These are phyloP conservation scores for Aurinia saxatilis DNA, from an alignment of 345 rosid genomes.

Conservation along the genomic window DNA sequence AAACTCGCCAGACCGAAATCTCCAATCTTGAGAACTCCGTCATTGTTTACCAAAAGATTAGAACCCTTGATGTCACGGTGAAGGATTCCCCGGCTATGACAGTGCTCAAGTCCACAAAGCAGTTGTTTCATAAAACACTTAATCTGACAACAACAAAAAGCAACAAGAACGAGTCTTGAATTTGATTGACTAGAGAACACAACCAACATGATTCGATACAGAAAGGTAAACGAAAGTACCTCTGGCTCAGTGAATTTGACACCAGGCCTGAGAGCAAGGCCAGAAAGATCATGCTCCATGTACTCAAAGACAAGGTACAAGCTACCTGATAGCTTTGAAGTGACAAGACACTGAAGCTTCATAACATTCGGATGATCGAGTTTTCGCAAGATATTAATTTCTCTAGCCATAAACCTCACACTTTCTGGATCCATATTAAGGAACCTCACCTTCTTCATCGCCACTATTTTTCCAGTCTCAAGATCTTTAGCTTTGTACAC, in stretches of 20 bases:
- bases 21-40: slow-evolving; percentile 85
- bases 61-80: slow-evolving; percentile 96
- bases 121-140: slow-evolving; percentile 80
- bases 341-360: slow-evolving; percentile 77
- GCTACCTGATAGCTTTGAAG: slow-evolving; percentile 71
- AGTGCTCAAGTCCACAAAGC: slow-evolving; percentile 71
- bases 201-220: background rate
- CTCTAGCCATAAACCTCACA: slow-evolving; percentile 93
- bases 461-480: slow-evolving; percentile 61
- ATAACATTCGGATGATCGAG: slow-evolving; percentile 85
- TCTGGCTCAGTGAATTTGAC: slow-evolving; percentile 72
- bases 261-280: slow-evolving; percentile 67
- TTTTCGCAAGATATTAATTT: slow-evolving; percentile 64
- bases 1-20: slow-evolving; percentile 81
- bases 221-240: slow-evolving; percentile 31
- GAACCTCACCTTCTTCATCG: slow-evolving; percentile 94
- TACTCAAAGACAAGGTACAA: slow-evolving; percentile 85
- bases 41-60: slow-evolving; percentile 58
- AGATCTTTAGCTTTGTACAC: slow-evolving; percentile 79
- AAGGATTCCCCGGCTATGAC: slow-evolving; percentile 76
- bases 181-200: background rate
- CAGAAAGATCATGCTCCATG: slow-evolving; percentile 95
- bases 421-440: slow-evolving; percentile 86
- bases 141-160: slow-evolving; percentile 56
- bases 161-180: background rate